A percentile compares a stretch with the other conserved stretches of the same genome.
Conservation (phyloP, 1,284 basidiomycete genomes). For the Golubevia sp. region DNA sequence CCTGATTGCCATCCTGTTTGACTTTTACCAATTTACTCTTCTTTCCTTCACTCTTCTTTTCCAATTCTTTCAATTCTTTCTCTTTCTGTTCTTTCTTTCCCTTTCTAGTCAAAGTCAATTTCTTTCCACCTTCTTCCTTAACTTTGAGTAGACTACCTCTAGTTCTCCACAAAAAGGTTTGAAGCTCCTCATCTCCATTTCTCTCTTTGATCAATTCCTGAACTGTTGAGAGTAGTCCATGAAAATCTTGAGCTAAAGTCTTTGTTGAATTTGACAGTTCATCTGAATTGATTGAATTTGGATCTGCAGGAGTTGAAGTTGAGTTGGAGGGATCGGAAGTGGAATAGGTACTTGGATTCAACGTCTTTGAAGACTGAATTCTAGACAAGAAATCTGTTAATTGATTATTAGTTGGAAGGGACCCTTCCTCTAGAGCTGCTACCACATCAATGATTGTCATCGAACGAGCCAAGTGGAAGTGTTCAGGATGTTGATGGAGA, state of each 20-base stretch:
- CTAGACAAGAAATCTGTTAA: neutral
- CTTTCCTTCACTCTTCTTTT: neutral
- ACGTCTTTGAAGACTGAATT: neutral
- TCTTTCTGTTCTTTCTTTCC: slow-evolving; percentile 4
- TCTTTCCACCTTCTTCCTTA: slow-evolving; percentile 2
- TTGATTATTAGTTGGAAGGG: slow-evolving; percentile 12
- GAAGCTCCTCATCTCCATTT: slow-evolving; percentile 12
- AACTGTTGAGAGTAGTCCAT: neutral
- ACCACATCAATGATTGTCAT: slow-evolving; percentile 14
- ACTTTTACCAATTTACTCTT: neutral
- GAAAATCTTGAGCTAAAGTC: slow-evolving; percentile 2
- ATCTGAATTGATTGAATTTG: too few relatives aligned
- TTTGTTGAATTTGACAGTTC: too few relatives aligned
- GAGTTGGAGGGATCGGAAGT: neutral
- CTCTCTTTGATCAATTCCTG: slow-evolving; percentile 1
- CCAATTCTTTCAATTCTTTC: slow-evolving; percentile 2
- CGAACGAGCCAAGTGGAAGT: neutral
- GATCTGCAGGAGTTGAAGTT: neutral
- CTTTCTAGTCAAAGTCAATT: neutral
- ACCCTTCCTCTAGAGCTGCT: slow-evolving; percentile 11
- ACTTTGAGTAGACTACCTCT: slow-evolving; percentile 4
- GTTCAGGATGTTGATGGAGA: too few relatives aligned
- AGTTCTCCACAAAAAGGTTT: slow-evolving; percentile 9
- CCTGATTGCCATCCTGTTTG: neutral
- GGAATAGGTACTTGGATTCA: slow-evolving; percentile 1